Evolutionary conservation across 306 rosid species (phyloP).

Genomic region (Pterocarpus macrocarpus): DNA sequence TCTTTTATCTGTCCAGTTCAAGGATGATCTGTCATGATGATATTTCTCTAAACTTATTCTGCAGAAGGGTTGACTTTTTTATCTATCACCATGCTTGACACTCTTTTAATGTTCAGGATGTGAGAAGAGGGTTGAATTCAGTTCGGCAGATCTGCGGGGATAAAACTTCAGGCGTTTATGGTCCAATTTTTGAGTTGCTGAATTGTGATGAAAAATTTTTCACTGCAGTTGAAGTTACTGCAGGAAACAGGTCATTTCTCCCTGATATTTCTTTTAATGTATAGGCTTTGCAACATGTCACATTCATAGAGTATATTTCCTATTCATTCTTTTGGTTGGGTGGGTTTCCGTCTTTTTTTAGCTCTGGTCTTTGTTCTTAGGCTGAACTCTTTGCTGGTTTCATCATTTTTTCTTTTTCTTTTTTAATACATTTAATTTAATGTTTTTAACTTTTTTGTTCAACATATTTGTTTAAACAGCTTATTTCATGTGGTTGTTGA

Average conservation of each 20-base stretch:
- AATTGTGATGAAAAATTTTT: slow-evolving; percentile 91
- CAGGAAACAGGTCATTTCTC: slow-evolving; percentile 84
- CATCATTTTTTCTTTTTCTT: neutral
- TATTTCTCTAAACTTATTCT: slow-evolving; percentile 19
- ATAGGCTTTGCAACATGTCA: neutral
- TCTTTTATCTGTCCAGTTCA: slow-evolving; percentile 12
- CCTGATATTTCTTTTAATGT: slow-evolving; percentile 6
- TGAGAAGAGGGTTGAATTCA: slow-evolving; percentile 93
- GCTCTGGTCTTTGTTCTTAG: slow-evolving; percentile 22
- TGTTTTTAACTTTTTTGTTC: slow-evolving; percentile 35
- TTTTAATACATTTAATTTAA: slow-evolving; percentile 24
- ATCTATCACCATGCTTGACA: slow-evolving; percentile 14
- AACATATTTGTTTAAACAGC: slow-evolving; percentile 62
- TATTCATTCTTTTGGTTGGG: neutral
- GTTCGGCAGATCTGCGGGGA: slow-evolving; percentile 84
- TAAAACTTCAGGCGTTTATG: slow-evolving; percentile 80
- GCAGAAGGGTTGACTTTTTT: neutral
- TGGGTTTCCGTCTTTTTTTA: neutral
- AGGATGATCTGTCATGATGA: slow-evolving; percentile 22
- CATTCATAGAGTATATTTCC: slow-evolving; percentile 11
- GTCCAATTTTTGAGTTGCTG: slow-evolving; percentile 94
- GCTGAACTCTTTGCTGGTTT: slow-evolving; percentile 1
- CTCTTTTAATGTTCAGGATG: slow-evolving; percentile 69
- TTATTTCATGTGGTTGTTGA: slow-evolving; percentile 98
- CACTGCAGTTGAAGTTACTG: slow-evolving; percentile 97